Evolutionary conservation across 2,329 filamentous ascomycete species (phyloP), one percentile per base, ranked within the genome.

Genomic region (Penicillium digitatum): DNA sequence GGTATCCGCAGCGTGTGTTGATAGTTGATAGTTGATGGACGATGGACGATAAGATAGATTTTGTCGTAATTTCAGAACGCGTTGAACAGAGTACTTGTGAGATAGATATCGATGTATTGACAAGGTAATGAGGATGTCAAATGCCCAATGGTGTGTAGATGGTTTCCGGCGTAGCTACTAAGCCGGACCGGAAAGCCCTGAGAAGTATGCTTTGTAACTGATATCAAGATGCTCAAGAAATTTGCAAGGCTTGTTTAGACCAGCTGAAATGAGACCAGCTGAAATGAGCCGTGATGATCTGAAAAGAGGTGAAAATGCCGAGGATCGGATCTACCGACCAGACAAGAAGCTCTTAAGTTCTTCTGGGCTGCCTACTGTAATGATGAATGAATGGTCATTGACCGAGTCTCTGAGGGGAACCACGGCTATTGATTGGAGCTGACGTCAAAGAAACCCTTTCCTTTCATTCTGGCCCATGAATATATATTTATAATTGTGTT

Each of bases 261-360:
- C 62, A 62, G 62, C 62, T 65, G 62, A 65, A 24, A 24, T 39
- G 31, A 45, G 27, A 37, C 62, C 62, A 62, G 62, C 62, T 65
- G 62, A 65, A 24, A 24, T 39, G 31, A 45, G 27, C 18, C 11
- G 52, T 26, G 27, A 55, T 27, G 27, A 20, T 26, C 8, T 43
- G 22, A 22, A 26, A n/a, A 34, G 34, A 22, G 12, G 37, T 10
- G 16, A 20, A 18, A 40, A 31, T n/a, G n/a, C n/a, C n/a, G n/a
- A n/a, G n/a, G n/a, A 8, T 9, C 29, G 12, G n/a, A 32, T 22
- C 8, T 27, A 29, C 5, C 18, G 16, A 5, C 16, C 24, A 27
- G 26, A 24, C 7, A n/a, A 24, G 40, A 37, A 54, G 51, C 9
- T 35, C 44, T 54, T 22, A 49, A 42, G n/a, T 39, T 32, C 20